Conservation (phyloP, 2,329 filamentous ascomycete genomes). For the Diaporthe sp. region DNA sequence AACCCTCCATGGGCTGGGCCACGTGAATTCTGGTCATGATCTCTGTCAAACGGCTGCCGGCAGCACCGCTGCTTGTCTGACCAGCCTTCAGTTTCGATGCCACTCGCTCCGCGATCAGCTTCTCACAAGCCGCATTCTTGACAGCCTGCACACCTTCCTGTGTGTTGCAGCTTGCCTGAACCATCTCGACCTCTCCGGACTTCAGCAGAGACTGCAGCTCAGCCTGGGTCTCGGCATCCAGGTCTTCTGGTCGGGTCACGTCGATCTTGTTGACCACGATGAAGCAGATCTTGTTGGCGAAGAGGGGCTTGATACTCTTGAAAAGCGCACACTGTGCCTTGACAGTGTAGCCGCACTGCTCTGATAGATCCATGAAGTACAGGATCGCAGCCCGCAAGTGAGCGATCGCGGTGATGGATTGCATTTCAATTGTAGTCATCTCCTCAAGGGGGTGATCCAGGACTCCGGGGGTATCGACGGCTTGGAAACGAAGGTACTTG, state of each 20-base stretch:
- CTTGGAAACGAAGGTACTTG: constrained; percentile 88
- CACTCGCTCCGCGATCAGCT: constrained; percentile 91
- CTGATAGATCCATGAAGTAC: constrained; percentile 98
- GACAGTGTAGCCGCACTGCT: constrained; percentile 96
- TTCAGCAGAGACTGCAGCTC: constrained; percentile 86
- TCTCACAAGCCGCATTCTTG: constrained; percentile 94
- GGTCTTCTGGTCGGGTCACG: constrained; percentile 86
- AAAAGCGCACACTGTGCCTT: constrained; percentile 94
- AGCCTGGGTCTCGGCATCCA: constrained; percentile 83
- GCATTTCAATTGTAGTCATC: constrained; percentile 99
- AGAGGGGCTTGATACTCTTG: constrained; percentile 95
- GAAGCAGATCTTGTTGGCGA: constrained; percentile 97
- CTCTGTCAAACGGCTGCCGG: constrained; percentile 83
- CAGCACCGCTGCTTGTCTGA: constrained; percentile 81
- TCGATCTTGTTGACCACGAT: constrained; percentile 99
- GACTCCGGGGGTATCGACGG: constrained; percentile 95
- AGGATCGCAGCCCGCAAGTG: constrained; percentile 95
- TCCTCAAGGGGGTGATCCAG: constrained; percentile 97
- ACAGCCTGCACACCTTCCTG: constrained; percentile 94
- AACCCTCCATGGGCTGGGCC: constrained; percentile 89
- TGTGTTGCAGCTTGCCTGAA: constrained; percentile 95
- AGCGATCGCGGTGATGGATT: constrained; percentile 97
- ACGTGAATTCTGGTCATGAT: constrained; percentile 97
- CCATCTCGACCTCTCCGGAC: constrained; percentile 89
- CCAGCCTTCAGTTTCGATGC: constrained; percentile 96